phyloP scores from a whole-genome alignment of 805 yeast species.

The Metschnikowia sp. region DNA sequence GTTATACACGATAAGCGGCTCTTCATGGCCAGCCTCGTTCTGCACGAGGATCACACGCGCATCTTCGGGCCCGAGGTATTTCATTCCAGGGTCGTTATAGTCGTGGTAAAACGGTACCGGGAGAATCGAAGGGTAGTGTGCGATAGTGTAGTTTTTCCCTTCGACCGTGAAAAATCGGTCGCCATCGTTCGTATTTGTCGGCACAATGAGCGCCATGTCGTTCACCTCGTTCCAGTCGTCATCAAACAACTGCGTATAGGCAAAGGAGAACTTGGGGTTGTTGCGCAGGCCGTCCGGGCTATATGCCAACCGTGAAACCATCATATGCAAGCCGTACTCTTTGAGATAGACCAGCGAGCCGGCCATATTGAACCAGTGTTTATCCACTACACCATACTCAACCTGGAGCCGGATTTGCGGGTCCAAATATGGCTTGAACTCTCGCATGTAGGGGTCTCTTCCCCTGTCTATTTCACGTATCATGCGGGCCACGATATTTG shows the following conservation, averaged over 20 bases:
- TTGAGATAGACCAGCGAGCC: conserved; percentile 23
- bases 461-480: conserved; percentile 9
- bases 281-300: conserved; percentile 16
- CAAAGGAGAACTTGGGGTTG: conserved; percentile 17
- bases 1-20: conserved; percentile 47
- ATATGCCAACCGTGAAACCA: conserved; percentile 21
- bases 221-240: conserved; percentile 22
- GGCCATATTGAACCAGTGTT: conserved; percentile 21
- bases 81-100: conserved; percentile 13
- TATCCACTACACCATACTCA: conserved; percentile 2
- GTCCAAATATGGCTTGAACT: conserved; percentile 8
- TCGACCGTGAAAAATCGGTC: conserved; percentile 6
- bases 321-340: conserved; percentile 19
- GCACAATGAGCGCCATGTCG: conserved; percentile 22
- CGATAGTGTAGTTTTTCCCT: conserved; percentile 3
- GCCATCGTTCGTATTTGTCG: conserved; percentile 13
- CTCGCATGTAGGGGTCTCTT: conserved; percentile 8
- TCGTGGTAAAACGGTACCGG: conserved; percentile 15
- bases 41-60: conserved; percentile 41
- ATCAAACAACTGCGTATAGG: conserved; percentile 21
- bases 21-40: conserved; percentile 34
- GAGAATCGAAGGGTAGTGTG: conserved; percentile 10
- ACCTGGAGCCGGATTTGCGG: conserved; percentile 12
- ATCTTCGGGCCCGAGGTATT: conserved; percentile 48
- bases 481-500: background rate